Conservation (phyloP, 2,329 filamentous ascomycete genomes). For the Epichloe aotearoae region DNA sequence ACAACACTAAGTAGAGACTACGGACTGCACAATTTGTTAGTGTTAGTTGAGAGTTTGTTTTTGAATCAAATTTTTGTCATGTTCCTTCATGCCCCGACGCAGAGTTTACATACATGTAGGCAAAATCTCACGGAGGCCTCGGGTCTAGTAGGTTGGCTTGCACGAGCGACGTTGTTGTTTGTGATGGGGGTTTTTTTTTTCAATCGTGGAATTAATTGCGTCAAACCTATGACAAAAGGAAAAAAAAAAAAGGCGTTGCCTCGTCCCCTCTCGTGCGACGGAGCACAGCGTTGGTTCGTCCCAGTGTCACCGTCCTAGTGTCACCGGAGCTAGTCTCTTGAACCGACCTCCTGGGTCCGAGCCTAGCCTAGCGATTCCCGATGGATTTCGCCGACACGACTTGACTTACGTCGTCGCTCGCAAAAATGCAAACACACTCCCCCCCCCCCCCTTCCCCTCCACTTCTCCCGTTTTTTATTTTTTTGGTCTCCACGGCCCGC, state of each 20-base stretch:
- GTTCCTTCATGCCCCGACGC: no score
- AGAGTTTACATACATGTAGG: no score
- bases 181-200: no score
- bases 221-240: neutral
- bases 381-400: neutral
- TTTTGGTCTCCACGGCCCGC: neutral
- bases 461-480: neutral
- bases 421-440: neutral
- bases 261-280: neutral
- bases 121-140: no score
- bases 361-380: neutral
- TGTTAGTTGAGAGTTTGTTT: no score
- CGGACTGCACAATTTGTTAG: no score
- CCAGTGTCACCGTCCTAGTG: neutral
- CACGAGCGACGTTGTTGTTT: no score
- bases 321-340: neutral
- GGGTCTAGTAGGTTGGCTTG: no score
- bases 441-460: neutral
- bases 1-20: neutral
- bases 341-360: neutral
- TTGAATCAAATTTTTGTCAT: no score
- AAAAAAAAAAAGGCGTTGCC: neutral
- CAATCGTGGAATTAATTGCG: no score
- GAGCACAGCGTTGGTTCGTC: neutral
- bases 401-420: neutral